Conservation (phyloP, 1,284 basidiomycete genomes). For the Mrakiaceae sp. region DNA sequence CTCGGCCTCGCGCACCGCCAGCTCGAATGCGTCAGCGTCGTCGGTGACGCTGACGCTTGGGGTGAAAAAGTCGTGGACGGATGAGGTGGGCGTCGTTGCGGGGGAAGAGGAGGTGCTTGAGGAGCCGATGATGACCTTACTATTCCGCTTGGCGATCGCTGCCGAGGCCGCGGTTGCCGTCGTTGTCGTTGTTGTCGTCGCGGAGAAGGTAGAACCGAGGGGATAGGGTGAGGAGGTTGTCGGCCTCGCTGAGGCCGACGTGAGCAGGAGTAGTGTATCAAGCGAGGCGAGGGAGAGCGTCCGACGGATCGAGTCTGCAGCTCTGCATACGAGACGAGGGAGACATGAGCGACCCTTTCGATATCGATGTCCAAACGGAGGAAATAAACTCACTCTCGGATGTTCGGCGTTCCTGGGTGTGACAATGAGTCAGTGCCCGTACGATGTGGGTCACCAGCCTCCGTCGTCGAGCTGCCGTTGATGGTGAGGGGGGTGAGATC, state of each 20-base stretch:
- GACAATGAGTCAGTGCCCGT: too few relatives aligned
- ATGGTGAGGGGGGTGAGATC: too few relatives aligned
- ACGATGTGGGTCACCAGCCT: too few relatives aligned
- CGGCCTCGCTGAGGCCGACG: slow-evolving; percentile 10
- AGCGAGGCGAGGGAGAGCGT: slow-evolving; percentile 35
- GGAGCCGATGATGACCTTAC: neutral
- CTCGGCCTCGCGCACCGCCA: too few relatives aligned
- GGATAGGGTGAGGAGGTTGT: neutral
- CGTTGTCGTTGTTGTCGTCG: neutral
- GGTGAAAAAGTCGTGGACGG: neutral
- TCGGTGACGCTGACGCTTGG: neutral
- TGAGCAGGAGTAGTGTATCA: slow-evolving; percentile 28
- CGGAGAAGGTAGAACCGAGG: neutral
- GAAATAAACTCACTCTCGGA: slow-evolving; percentile 1
- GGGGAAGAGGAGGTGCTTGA: neutral
- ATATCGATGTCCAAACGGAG: neutral
- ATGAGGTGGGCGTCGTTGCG: neutral
- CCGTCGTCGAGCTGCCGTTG: too few relatives aligned
- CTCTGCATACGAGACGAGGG: neutral
- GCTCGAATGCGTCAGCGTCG: neutral
- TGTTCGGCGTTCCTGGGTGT: slow-evolving; percentile 11
- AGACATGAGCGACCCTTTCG: neutral
- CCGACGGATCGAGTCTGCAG: slow-evolving; percentile 33
- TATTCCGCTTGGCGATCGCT: neutral
- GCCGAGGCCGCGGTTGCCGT: neutral